phyloP scores from a whole-genome alignment of 202 grass and related monocot species.

The Setaria viridis region DNA sequence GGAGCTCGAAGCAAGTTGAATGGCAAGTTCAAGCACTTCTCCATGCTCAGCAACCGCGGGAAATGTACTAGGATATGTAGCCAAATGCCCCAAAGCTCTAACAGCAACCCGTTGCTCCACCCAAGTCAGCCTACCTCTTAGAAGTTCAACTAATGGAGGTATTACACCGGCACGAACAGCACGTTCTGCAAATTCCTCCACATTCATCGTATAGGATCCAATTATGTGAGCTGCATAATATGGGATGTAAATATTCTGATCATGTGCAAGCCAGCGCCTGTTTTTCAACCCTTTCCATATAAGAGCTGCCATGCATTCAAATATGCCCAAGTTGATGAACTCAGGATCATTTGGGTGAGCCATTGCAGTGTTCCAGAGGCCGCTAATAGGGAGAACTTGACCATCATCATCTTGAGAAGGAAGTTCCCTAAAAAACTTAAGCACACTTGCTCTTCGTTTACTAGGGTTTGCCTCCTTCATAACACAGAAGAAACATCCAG shows the following conservation, averaged over 20 bases:
- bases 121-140: slow-evolving; percentile 96
- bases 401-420: slow-evolving; percentile 96
- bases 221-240: slow-evolving; percentile 99
- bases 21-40: slow-evolving; percentile 96
- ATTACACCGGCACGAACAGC: slow-evolving; percentile 93
- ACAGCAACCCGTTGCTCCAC: slow-evolving; percentile 98
- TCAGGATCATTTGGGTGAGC: slow-evolving; percentile 98
- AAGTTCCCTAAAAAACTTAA: slow-evolving; percentile 98
- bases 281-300: slow-evolving; percentile 99
- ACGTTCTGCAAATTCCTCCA: slow-evolving; percentile 93
- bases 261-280: slow-evolving; percentile 93
- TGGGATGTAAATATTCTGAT: slow-evolving; percentile 98
- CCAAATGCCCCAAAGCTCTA: slow-evolving; percentile 96
- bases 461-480: slow-evolving; percentile 99
- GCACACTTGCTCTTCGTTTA: slow-evolving; percentile 82
- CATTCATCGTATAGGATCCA: slow-evolving; percentile 99
- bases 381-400: slow-evolving; percentile 94
- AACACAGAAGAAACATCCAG: slow-evolving; percentile 98
- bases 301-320: slow-evolving; percentile 96
- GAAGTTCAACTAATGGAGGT: slow-evolving; percentile 91
- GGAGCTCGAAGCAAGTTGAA: slow-evolving; percentile 93
- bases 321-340: slow-evolving; percentile 94
- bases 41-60: slow-evolving; percentile 81
- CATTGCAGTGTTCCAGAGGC: slow-evolving; percentile 99
- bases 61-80: slow-evolving; percentile 92